Percentiles rank a stretch among this genome's conserved stretches.
Conservation (phyloP, 2,329 filamentous ascomycete genomes). For the Fusarium zealandicum region DNA sequence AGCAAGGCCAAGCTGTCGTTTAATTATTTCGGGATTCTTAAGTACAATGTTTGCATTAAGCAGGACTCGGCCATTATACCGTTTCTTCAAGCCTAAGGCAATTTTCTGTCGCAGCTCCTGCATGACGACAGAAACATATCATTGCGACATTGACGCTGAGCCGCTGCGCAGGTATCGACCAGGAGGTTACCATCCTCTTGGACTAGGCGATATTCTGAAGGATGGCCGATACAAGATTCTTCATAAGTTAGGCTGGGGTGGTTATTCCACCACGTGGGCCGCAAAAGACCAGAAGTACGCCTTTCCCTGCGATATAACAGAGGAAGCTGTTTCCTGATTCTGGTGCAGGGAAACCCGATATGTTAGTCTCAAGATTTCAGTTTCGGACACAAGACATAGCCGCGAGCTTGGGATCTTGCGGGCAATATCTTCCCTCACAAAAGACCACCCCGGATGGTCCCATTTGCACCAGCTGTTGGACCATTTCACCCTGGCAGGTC, state of each 20-base stretch:
- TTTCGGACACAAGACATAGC: background rate
- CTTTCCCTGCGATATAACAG: too few relatives aligned
- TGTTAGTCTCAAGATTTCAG: slow-evolving; percentile 25
- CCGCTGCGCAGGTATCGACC: slow-evolving; percentile 40
- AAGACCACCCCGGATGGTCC: background rate
- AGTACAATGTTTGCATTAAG: too few relatives aligned
- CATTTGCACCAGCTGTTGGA: slow-evolving; percentile 8
- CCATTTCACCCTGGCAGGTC: slow-evolving; percentile 11
- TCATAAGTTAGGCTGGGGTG: slow-evolving; percentile 55
- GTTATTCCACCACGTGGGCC: slow-evolving; percentile 55
- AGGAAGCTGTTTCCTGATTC: background rate
- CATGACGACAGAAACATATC: slow-evolving; percentile 8
- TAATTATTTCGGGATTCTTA: too few relatives aligned
- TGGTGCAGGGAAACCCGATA: slow-evolving; percentile 1
- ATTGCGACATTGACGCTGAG: slow-evolving; percentile 24
- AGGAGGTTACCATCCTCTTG: slow-evolving; percentile 53
- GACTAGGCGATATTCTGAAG: slow-evolving; percentile 49
- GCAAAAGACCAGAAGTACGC: slow-evolving; percentile 43
- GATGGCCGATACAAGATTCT: slow-evolving; percentile 50
- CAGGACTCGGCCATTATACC: too few relatives aligned
- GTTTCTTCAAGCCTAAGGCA: too few relatives aligned
- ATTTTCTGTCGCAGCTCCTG: too few relatives aligned
- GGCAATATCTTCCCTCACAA: background rate
- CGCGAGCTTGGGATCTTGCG: slow-evolving; percentile 6
- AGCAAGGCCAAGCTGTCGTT: too few relatives aligned